A percentile compares a stretch with the other conserved stretches of the same genome.
phyloP scores from a whole-genome alignment of 331 rosid species.

The Prunus yedoensis region DNA sequence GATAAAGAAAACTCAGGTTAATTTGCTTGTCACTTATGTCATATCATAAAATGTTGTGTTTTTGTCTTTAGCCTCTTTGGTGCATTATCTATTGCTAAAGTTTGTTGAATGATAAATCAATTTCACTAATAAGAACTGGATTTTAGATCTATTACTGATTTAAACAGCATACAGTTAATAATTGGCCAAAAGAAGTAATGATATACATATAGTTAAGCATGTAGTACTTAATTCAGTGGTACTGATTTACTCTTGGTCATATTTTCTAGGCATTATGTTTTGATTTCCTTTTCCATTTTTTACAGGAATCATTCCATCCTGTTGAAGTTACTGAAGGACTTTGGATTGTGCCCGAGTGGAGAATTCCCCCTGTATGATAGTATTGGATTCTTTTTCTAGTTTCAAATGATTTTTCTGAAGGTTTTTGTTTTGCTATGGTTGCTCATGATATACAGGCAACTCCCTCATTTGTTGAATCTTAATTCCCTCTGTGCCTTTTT shows the following conservation, averaged over 20 bases:
- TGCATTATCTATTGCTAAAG: not conserved
- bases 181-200: not conserved
- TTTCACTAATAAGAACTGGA: not conserved
- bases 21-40: conserved; percentile 19
- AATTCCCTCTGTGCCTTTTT: not conserved
- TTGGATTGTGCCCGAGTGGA: conserved; percentile 93
- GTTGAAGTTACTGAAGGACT: conserved; percentile 66
- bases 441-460: not conserved
- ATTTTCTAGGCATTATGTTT: not conserved
- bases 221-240: not conserved
- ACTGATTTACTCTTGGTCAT: not conserved
- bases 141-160: not conserved
- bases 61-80: not conserved
- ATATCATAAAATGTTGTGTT: not conserved
- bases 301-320: conserved; percentile 80
- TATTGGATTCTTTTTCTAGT: conserved; percentile 7
- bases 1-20: conserved; percentile 74
- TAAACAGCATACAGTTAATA: not conserved
- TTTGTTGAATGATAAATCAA: not conserved
- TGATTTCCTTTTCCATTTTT: conserved; percentile 10
- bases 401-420: not conserved
- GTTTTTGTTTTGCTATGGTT: not conserved
- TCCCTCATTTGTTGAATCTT: conserved; percentile 14
- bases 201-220: not conserved
- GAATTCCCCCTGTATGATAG: conserved; percentile 65